These are phyloP conservation scores for Silene vulgaris DNA, from an alignment of 179 eudicot species.

Conservation along the genomic window DNA sequence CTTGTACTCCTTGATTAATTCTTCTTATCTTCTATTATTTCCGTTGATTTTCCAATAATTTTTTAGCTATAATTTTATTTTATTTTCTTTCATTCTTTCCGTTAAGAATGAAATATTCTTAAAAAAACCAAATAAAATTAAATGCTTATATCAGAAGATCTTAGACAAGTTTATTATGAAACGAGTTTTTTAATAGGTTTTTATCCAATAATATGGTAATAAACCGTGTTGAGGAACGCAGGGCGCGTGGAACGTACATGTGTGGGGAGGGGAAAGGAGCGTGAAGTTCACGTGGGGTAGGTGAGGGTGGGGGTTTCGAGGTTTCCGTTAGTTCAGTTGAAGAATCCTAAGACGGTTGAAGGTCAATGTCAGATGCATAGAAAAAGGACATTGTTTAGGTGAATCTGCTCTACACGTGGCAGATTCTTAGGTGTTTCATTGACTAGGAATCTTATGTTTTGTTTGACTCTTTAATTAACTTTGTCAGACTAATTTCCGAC, in stretches of 20 bases:
- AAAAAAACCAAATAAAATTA: too few species aligned
- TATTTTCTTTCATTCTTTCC: neutral
- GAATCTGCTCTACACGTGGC: slow-evolving; percentile 12
- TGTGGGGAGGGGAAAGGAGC: neutral
- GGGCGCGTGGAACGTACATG: neutral
- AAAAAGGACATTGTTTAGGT: slow-evolving; percentile 7
- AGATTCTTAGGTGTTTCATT: neutral
- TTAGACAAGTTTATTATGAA: too few species aligned
- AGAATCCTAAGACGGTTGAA: slow-evolving; percentile 3
- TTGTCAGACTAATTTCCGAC: too few species aligned
- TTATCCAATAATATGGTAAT: too few species aligned
- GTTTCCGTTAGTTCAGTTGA: slow-evolving; percentile 16
- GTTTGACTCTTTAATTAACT: neutral
- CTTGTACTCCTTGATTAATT: neutral
- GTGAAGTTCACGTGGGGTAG: neutral
- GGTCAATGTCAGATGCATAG: slow-evolving; percentile 19
- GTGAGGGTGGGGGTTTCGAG: neutral
- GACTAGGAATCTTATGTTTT: neutral
- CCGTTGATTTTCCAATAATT: too few species aligned
- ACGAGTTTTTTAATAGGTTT: too few species aligned
- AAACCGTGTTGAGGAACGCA: neutral
- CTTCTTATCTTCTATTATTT: too few species aligned
- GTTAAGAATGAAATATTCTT: too few species aligned
- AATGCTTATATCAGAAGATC: too few species aligned
- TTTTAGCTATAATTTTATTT: neutral